phyloP scores from a whole-genome alignment of 192 early-diverging fungal species.

The Coemansia sp. region DNA sequence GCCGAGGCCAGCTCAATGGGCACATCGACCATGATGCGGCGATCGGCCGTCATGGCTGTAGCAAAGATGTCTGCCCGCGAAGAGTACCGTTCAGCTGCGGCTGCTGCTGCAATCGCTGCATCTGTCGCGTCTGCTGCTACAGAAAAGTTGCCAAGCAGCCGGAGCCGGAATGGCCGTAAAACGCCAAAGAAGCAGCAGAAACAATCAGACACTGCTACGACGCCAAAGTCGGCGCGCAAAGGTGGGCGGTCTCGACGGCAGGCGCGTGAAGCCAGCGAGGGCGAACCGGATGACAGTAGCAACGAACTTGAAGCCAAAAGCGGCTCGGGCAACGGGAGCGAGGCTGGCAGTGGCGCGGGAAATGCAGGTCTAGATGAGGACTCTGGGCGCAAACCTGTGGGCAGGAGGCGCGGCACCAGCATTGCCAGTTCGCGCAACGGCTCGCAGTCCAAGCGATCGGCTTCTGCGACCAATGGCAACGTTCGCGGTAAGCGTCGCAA shows the following conservation, averaged over 20 bases:
- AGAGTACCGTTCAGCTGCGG: conserved; percentile 39
- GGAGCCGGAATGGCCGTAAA: conserved; percentile 11
- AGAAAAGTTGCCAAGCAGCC: neutral
- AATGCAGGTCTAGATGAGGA: neutral
- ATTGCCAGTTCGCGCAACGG: neutral
- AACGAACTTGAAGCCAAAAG: neutral
- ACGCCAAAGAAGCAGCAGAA: conserved; percentile 6
- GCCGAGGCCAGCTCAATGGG: conserved; percentile 42
- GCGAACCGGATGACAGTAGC: conserved; percentile 1
- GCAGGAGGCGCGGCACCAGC: conserved; percentile 4
- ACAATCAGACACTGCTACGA: neutral
- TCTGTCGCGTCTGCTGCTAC: conserved; percentile 29
- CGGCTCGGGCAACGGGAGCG: conserved; percentile 4
- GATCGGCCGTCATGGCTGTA: conserved; percentile 52
- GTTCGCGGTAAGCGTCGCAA: conserved; percentile 18
- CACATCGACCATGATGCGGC: conserved; percentile 48
- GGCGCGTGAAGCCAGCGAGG: conserved; percentile 3
- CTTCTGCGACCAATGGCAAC: neutral
- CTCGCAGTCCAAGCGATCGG: neutral
- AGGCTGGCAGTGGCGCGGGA: neutral
- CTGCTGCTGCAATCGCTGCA: conserved; percentile 41
- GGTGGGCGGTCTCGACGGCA: conserved; percentile 2
- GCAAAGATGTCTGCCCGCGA: conserved; percentile 52
- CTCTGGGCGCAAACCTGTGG: neutral
- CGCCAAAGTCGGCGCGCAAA: conserved; percentile 2